These are phyloP conservation scores for Candida sphagnicola DNA, from an alignment of 805 yeast genomes.

Conservation along the genomic window DNA sequence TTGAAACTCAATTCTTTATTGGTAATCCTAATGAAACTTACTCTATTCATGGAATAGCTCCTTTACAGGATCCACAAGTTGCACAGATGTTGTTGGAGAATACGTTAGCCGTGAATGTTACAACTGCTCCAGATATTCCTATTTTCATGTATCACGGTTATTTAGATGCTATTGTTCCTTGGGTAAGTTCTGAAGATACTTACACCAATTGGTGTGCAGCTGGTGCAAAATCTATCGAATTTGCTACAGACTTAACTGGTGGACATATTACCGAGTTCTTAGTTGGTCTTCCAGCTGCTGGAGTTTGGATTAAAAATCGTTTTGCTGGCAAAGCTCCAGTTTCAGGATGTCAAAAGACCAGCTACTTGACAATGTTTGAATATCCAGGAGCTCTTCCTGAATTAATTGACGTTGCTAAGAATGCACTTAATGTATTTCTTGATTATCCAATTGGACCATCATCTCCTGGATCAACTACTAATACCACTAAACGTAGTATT, in stretches of 20 bases:
- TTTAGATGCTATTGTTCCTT: conserved; percentile 17
- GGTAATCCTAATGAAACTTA: conserved; percentile 8
- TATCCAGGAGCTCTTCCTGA: neutral
- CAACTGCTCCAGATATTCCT: conserved; percentile 17
- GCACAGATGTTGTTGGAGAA: conserved; percentile 13
- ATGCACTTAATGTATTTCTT: neutral
- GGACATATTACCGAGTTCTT: conserved; percentile 22
- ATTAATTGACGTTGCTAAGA: neutral
- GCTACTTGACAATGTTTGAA: neutral
- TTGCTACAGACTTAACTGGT: conserved; percentile 19
- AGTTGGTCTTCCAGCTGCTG: conserved; percentile 18
- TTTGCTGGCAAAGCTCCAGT: conserved; percentile 39
- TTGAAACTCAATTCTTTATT: conserved; percentile 9
- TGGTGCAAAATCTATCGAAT: conserved; percentile 25
- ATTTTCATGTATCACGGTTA: conserved; percentile 17
- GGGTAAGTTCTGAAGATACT: conserved; percentile 14
- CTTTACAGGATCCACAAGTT: conserved; percentile 12
- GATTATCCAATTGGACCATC: neutral
- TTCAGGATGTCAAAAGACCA: conserved; percentile 31
- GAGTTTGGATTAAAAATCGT: conserved; percentile 14
- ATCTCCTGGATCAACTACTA: neutral
- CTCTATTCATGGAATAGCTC: conserved; percentile 13
- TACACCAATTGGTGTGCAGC: conserved; percentile 25
- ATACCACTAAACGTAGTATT: neutral
- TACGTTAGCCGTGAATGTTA: conserved; percentile 15